Evolutionary conservation across 192 early-diverging fungal species (phyloP), one percentile per base, ranked within the genome.

Genomic region (Backusella morwellensis): DNA sequence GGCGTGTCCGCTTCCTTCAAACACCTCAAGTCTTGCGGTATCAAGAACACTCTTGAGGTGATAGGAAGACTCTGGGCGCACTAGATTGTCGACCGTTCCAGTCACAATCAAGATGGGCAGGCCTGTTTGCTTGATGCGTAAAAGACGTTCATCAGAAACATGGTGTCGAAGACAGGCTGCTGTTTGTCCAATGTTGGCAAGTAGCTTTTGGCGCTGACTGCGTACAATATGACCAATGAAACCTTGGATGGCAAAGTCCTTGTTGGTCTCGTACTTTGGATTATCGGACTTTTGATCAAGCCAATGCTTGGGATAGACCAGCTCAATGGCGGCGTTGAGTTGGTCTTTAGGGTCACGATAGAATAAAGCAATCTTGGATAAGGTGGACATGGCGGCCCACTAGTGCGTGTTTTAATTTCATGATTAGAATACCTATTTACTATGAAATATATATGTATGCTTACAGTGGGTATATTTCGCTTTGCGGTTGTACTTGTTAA

Each of bases 401-500:
- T 81, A 44, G 15, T 73, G 21, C 12, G 4, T 19, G 1, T 42
- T 73, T 50, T 41, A 11, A 44, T 15, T 32, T 35, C 36, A 34
- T 44, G 14, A 7, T 70, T 29, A 36, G 35, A 26, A 21, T 50
- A 2, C 19, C 2, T 41, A n/a, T 52, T 40, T 40, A 40, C 9
- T 40, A 11, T 32, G 32, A 32, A 40, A 54, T 66, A 23, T 14
- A 21, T 32, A 23, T 40, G 23, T 40, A 38, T 12, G 71, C 68
- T 81, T 78, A 81, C 80, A 36, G 76, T 74, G 50, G 80, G 76
- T 44, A 88, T 77, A 15, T 81, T 83, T 52, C 77, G 59, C 54
- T 89, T 87, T 4, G 92, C 85, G 21, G 87, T 85, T 5, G 91
- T 91, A 3, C 86, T 88, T 29, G 89, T 90, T 35, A 93, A 40